Conservation (phyloP, 768 basidiomycete genomes). For the Suillus plorans region DNA sequence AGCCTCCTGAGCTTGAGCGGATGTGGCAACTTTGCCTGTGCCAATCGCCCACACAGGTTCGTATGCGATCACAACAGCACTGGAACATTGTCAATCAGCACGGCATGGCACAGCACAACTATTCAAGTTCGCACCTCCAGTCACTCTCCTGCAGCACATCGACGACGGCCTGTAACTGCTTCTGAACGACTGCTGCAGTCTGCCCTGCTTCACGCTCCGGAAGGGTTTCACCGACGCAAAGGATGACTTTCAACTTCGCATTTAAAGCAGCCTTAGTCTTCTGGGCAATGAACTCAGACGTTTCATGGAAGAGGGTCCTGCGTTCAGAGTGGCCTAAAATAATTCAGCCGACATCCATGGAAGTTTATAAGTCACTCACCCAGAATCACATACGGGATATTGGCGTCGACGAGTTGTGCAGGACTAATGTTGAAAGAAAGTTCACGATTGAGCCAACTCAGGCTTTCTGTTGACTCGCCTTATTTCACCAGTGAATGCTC, state of each 20-base stretch:
- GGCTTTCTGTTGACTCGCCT: conserved; percentile 49
- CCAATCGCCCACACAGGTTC: conserved; percentile 99
- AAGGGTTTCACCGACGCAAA: conserved; percentile 95
- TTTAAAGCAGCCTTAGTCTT: conserved; percentile 87
- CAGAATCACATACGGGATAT: conserved; percentile 88
- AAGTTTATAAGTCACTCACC: conserved; percentile 43
- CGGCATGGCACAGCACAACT: background rate
- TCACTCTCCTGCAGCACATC: conserved; percentile 57
- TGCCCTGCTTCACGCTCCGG: conserved; percentile 76
- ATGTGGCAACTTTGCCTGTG: conserved; percentile 92
- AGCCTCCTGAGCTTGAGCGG: conserved; percentile 90
- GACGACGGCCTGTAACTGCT: conserved; percentile 78
- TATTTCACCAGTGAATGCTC: conserved; percentile 97
- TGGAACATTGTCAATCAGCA: conserved; percentile 26
- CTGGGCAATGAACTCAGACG: conserved; percentile 74
- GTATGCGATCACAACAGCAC: conserved; percentile 92
- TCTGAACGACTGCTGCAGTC: conserved; percentile 79
- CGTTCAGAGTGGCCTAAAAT: conserved; percentile 90
- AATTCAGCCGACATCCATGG: conserved; percentile 2
- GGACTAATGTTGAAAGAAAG: conserved; percentile 48
- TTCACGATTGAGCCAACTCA: background rate
- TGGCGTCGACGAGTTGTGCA: conserved; percentile 81
- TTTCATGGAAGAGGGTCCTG: conserved; percentile 88
- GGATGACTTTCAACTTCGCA: conserved; percentile 78
- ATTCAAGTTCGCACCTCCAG: conserved; percentile 66